Base-by-base conservation (phyloP, 352 stramenopile genomes). In the Phytophthora vignae region DNA sequence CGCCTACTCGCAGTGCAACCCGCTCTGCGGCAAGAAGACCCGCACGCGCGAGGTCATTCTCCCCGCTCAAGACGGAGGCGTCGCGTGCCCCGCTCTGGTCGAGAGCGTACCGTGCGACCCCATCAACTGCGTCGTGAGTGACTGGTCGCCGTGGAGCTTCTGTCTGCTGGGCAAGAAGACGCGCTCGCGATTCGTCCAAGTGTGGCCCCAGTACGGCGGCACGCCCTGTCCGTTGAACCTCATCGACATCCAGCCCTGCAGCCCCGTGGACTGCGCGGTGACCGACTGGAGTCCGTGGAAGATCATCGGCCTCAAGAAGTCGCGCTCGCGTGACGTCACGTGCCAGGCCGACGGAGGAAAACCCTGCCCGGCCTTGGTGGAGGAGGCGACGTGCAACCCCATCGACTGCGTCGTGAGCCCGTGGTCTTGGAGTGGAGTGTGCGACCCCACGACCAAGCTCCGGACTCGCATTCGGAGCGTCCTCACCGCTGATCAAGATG, bases 321-420 rank as follows among this genome's bases (percentile, higher is more conserved):
- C 73, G 9, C 82, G 81, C 15, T 70, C 60, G 2, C 84, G 84
- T 15, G 61, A 49, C 14, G 54, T 90, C 19, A 84, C 76, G 9
- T 77, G 58, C 29, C 71, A 69, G 36, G 50, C 81, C 0, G 73
- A 90, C 19, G 84, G 84, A 10, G 84, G 84, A 1, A 65, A 69
- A 3, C 69, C 74, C 2, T 92, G 84, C 17, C 83, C 84, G 4
- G 42, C 75, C 0, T 62, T 90, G 5, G 67, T 76, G 1, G 82
- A 89, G 55, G 67, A 86, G 55, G 55, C 64, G 0, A 68, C 71
- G 12, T 84, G 75, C 52, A 74, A 69, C n/a, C 73, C 76, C 1
- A 64, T 85, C 14, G 71, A 91, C 60, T 90, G 82, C 57, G 65
- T 64, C 3, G 65, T 88, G 38, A 80, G 71, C 29, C 59, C 79